Conservation (phyloP, 768 basidiomycete species). For the Boletales sp. region DNA sequence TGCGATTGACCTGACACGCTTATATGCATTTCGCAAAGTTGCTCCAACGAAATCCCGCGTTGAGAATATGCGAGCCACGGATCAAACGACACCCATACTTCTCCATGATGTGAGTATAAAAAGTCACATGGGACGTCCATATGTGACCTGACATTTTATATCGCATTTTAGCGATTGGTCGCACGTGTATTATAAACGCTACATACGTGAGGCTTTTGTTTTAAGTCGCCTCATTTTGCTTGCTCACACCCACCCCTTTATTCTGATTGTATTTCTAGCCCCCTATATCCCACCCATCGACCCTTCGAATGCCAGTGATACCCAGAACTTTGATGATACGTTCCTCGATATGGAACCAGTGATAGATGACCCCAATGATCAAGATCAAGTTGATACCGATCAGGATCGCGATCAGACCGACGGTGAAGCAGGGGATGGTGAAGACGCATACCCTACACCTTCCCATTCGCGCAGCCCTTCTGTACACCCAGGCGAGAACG, state of each 20-base stretch:
- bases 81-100: slow-evolving; percentile 96
- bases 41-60: slow-evolving; percentile 86
- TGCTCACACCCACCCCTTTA: slow-evolving; percentile 13
- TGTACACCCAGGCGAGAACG: slow-evolving; percentile 45
- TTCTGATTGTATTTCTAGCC: slow-evolving; percentile 42
- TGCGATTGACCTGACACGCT: not conserved
- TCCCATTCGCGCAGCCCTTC: slow-evolving; percentile 79
- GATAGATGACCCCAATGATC: slow-evolving; percentile 72
- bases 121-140: slow-evolving; percentile 3
- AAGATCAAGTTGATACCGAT: slow-evolving; percentile 62
- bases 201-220: slow-evolving; percentile 65
- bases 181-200: slow-evolving; percentile 91
- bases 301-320: slow-evolving; percentile 89
- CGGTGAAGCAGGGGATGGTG: slow-evolving; percentile 67
- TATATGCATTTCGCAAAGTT: slow-evolving; percentile 47
- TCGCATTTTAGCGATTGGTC: slow-evolving; percentile 72
- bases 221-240: slow-evolving; percentile 2
- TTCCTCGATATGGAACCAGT: slow-evolving; percentile 96
- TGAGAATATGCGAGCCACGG: slow-evolving; percentile 89
- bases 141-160: slow-evolving; percentile 12
- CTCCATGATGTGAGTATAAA: slow-evolving; percentile 73
- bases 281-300: slow-evolving; percentile 93
- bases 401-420: slow-evolving; percentile 67
- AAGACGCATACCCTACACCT: slow-evolving; percentile 74
- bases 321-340: slow-evolving; percentile 95